Conservation (phyloP, 805 yeast genomes). For the Wickerhamomyces canadensis region DNA sequence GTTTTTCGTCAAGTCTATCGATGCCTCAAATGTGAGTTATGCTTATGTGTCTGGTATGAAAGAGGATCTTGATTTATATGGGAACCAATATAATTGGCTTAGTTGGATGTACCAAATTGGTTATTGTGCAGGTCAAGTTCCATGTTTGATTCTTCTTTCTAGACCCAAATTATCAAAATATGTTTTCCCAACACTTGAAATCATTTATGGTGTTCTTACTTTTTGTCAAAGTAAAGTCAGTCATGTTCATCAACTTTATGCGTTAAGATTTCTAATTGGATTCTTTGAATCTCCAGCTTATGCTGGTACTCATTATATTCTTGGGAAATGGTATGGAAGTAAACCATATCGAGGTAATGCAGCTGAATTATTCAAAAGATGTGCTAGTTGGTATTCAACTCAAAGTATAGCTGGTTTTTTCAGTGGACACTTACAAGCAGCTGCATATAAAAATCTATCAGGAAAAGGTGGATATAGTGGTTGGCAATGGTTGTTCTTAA, state of each 20-base stretch:
- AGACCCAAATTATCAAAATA: conserved; percentile 35
- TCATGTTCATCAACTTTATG: conserved; percentile 33
- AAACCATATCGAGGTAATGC: conserved; percentile 21
- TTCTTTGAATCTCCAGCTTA: conserved; percentile 24
- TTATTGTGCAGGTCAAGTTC: conserved; percentile 6
- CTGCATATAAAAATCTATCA: conserved; percentile 21
- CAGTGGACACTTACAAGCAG: conserved; percentile 5
- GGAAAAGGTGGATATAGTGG: conserved; percentile 41
- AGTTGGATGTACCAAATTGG: conserved; percentile 5
- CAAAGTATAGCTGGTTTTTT: conserved; percentile 34
- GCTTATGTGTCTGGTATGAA: conserved; percentile 62
- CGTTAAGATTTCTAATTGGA: conserved; percentile 56
- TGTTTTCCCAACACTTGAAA: conserved; percentile 36
- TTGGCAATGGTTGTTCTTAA: conserved; percentile 60
- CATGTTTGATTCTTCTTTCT: conserved; percentile 24
- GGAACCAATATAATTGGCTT: conserved; percentile 44
- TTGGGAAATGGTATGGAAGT: conserved; percentile 39
- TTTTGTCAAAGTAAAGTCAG: conserved; percentile 4
- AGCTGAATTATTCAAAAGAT: conserved; percentile 30
- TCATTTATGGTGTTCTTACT: conserved; percentile 30
- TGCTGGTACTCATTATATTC: conserved; percentile 43
- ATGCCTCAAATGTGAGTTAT: conserved; percentile 49
- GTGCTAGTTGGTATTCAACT: conserved; percentile 1
- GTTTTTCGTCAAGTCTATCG: conserved; percentile 42
- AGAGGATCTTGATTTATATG: conserved; percentile 47